phyloP scores from a whole-genome alignment of 495 filamentous ascomycete species.

The Aspergillus sclerotiicarbonarius region DNA sequence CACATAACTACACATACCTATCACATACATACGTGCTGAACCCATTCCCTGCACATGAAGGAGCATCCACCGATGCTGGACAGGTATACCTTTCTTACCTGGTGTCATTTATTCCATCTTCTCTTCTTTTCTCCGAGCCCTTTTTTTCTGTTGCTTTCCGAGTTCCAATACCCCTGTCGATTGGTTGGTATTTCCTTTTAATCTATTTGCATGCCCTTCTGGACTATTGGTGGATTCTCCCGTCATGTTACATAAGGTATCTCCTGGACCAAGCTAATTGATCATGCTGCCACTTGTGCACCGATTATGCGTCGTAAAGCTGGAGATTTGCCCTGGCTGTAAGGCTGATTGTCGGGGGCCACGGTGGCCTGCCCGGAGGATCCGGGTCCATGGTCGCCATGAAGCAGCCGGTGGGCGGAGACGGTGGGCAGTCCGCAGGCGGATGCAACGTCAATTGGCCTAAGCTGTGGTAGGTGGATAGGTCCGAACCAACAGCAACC shows the following conservation, averaged over 20 bases:
- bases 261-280: neutral
- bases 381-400: neutral
- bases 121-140: neutral
- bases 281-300: neutral
- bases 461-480: constrained; percentile 3
- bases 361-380: neutral
- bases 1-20: constrained; percentile 17
- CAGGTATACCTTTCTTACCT: constrained; percentile 4
- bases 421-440: neutral
- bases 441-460: neutral
- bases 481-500: constrained; percentile 8
- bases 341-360: neutral
- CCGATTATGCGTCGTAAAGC: neutral
- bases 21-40: constrained; percentile 14
- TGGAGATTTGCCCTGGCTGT: neutral
- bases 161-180: constrained; percentile 36
- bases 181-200: constrained; percentile 29
- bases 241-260: constrained; percentile 2
- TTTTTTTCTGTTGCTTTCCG: constrained; percentile 6
- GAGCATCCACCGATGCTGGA: constrained; percentile 6
- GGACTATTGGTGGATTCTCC: constrained; percentile 6
- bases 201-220: constrained; percentile 11
- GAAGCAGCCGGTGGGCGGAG: neutral
- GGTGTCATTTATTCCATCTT: constrained; percentile 11
- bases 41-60: constrained; percentile 8